Evolutionary conservation across 2,329 filamentous ascomycete genomes (phyloP).

Genomic region (Phaeosphaeriaceae sp.): DNA sequence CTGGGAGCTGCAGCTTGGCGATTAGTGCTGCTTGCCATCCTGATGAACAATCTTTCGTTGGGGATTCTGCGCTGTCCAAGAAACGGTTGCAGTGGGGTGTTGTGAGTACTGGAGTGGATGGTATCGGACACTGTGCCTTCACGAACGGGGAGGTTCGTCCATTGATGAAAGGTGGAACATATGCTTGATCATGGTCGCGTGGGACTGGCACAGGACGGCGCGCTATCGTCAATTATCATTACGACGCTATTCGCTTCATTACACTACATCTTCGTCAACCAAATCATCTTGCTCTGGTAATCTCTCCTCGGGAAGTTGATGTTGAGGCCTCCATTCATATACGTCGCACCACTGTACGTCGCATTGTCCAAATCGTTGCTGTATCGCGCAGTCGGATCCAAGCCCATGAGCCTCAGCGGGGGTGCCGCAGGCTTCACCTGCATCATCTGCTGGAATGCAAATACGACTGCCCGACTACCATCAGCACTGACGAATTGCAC

Average conservation of each 20-base stretch:
- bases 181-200: too few relatives aligned
- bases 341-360: constrained; percentile 63
- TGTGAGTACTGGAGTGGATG: constrained; percentile 11
- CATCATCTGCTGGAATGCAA: constrained; percentile 66
- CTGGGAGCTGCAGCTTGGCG: constrained; percentile 68
- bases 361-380: constrained; percentile 57
- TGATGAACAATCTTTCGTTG: not conserved
- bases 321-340: constrained; percentile 69
- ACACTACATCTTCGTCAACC: constrained; percentile 54
- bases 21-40: constrained; percentile 37
- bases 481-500: constrained; percentile 66
- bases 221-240: not conserved
- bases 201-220: too few relatives aligned
- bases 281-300: constrained; percentile 65
- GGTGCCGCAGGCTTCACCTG: constrained; percentile 62
- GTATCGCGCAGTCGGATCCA: constrained; percentile 64
- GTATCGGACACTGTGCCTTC: constrained; percentile 26
- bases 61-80: not conserved
- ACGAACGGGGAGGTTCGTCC: constrained; percentile 12
- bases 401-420: constrained; percentile 61
- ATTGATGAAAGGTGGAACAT: constrained; percentile 9
- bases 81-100: constrained; percentile 25
- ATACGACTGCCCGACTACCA: constrained; percentile 59
- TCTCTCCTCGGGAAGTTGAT: constrained; percentile 57
- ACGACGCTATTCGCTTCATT: not conserved